phyloP scores from a whole-genome alignment of 2,329 filamentous ascomycete species.

The Fusarium floridanum region DNA sequence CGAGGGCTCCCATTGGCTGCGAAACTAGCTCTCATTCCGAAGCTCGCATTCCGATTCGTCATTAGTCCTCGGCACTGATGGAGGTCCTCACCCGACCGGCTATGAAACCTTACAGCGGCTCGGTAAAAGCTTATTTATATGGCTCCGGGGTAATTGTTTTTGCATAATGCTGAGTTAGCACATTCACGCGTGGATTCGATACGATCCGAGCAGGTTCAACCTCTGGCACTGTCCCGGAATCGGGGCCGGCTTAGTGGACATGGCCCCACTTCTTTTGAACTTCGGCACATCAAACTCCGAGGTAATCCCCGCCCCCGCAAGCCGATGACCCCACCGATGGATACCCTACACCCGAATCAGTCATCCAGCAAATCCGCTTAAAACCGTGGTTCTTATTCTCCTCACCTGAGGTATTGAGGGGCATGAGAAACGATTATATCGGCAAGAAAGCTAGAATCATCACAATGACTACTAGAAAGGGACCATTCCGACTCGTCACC shows the following conservation, averaged over 20 bases:
- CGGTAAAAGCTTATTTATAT: neutral
- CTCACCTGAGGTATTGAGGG: neutral
- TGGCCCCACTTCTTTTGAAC: neutral
- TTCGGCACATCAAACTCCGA: too few species aligned
- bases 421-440: neutral
- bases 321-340: neutral
- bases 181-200: neutral
- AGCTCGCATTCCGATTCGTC: neutral
- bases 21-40: neutral
- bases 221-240: neutral
- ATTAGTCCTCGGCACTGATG: neutral
- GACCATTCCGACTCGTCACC: conserved; percentile 73
- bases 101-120: neutral
- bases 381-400: neutral
- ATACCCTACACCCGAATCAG: neutral
- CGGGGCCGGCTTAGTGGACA: neutral
- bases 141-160: neutral
- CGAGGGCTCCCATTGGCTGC: neutral
- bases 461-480: conserved; percentile 37
- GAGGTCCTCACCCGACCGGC: neutral
- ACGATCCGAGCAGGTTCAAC: neutral
- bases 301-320: neutral
- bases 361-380: neutral
- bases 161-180: neutral
- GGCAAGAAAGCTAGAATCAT: neutral